phyloP scores from a whole-genome alignment of 2,329 filamentous ascomycete genomes.

The Nannizziopsis arthrosporioides region DNA sequence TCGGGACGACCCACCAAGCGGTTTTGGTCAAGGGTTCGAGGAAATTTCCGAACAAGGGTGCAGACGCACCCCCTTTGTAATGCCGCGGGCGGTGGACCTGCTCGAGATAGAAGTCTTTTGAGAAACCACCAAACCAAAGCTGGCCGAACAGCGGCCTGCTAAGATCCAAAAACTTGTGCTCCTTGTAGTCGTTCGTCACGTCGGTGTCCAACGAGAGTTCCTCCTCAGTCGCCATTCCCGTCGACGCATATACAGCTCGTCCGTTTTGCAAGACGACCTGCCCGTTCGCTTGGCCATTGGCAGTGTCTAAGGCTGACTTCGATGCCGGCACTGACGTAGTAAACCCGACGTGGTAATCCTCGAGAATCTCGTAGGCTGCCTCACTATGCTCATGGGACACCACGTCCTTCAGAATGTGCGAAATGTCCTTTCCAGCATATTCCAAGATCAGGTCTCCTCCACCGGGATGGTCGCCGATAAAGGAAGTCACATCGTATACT shows the following conservation, averaged over 20 bases:
- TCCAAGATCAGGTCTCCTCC: conserved; percentile 79
- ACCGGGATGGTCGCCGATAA: conserved; percentile 81
- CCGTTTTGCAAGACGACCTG: conserved; percentile 36
- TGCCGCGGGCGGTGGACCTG: conserved; percentile 93
- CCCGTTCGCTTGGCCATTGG: conserved; percentile 22
- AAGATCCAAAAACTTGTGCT: conserved; percentile 87
- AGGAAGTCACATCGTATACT: conserved; percentile 90
- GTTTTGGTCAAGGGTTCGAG: conserved; percentile 95
- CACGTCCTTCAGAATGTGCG: conserved; percentile 68
- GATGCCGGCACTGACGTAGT: conserved; percentile 50
- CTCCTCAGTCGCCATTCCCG: conserved; percentile 80
- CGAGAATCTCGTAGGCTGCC: conserved; percentile 87
- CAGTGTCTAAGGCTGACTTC: conserved; percentile 29
- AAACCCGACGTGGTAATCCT: conserved; percentile 77
- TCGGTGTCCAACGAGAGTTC: conserved; percentile 85
- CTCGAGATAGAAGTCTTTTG: conserved; percentile 90
- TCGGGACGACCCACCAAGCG: conserved; percentile 82
- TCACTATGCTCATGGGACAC: conserved; percentile 79
- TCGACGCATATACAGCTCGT: conserved; percentile 41
- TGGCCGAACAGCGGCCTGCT: conserved; percentile 74
- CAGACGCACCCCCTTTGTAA: conserved; percentile 85
- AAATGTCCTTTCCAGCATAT: conserved; percentile 78
- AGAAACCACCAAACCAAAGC: conserved; percentile 77
- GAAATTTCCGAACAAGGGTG: conserved; percentile 93
- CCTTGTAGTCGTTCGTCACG: conserved; percentile 61